Evolutionary conservation across 805 yeast genomes (phyloP).

Genomic region (Cyberlindnera subsufficiens): DNA sequence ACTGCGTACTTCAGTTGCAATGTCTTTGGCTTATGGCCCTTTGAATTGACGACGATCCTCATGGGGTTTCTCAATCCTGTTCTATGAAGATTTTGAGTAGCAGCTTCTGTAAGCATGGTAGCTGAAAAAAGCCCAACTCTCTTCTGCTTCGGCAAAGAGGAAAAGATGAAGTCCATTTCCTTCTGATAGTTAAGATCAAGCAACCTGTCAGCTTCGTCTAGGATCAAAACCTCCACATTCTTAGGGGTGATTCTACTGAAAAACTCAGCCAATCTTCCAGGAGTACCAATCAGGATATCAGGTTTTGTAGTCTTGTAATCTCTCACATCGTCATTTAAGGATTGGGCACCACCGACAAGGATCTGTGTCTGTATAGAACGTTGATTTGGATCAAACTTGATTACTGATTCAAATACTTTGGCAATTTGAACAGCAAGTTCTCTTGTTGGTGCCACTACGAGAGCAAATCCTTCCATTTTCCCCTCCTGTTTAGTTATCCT

Average conservation of each 20-base stretch:
- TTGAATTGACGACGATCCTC: slow-evolving; percentile 68
- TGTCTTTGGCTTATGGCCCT: slow-evolving; percentile 50
- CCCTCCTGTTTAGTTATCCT: slow-evolving; percentile 39
- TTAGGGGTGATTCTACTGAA: slow-evolving; percentile 52
- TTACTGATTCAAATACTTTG: slow-evolving; percentile 52
- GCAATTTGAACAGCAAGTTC: slow-evolving; percentile 69
- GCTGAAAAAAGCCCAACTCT: slow-evolving; percentile 94
- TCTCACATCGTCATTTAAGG: slow-evolving; percentile 68
- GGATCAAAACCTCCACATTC: slow-evolving; percentile 64
- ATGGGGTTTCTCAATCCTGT: slow-evolving; percentile 95
- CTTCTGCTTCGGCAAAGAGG: slow-evolving; percentile 78
- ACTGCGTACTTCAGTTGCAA: slow-evolving; percentile 57
- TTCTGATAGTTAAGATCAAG: slow-evolving; percentile 70
- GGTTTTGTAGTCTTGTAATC: slow-evolving; percentile 49
- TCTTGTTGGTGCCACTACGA: slow-evolving; percentile 65
- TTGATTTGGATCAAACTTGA: slow-evolving; percentile 51
- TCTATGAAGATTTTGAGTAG: slow-evolving; percentile 71
- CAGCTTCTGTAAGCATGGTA: slow-evolving; percentile 62
- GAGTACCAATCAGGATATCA: slow-evolving; percentile 83
- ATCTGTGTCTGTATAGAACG: slow-evolving; percentile 47
- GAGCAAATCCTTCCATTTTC: slow-evolving; percentile 52
- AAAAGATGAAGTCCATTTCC: slow-evolving; percentile 63
- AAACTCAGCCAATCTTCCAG: slow-evolving; percentile 82
- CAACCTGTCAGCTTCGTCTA: slow-evolving; percentile 92
- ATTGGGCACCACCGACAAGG: slow-evolving; percentile 56